Base-by-base conservation (phyloP, 2,329 filamentous ascomycete genomes). In the Aspergillus quadricinctus region DNA sequence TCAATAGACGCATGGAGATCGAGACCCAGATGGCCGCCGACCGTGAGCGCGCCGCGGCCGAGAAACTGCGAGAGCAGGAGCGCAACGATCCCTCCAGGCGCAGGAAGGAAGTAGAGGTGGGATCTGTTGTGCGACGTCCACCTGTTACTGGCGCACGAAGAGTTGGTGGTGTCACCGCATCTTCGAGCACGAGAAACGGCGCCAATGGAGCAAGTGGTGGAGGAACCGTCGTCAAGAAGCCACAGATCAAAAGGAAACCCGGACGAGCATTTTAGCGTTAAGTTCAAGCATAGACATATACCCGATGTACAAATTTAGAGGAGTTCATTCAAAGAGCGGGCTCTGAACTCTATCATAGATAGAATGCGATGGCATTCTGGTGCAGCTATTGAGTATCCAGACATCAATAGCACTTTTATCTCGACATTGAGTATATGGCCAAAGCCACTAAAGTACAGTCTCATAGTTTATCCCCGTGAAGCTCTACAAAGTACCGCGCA, bases 1-100 rank as follows among this genome's bases (percentile, higher is more conserved):
- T 96, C 72, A 97, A 96, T 70, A 82, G 86, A 52, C 92, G 89
- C 73, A 92, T 96, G 82, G 92, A 97, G 75, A 92, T 97, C 60
- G 92, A 97, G 77, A 82, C 88, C 3, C 85, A 96, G 75, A 97
- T 97, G 89, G 91, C 88, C 0, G 87, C 88, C 61, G 92, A 97
- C 70, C 90, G 91, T 72, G 83, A 84, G 56, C 76, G 80, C 14
- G 75, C 72, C n/a, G 70, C 72, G 4, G 69, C 71, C 17, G 68
- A 76, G 29, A 75, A 76, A 49, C 64, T 69, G 52, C 72, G 71
- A 40, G 74, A 77, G 57, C 60, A 67, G 49, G 73, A 75, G 50
- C 66, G 66, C 45, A 70, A 68, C 31, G 69, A 74, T 49, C 65
- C 70, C 1, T 61, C 66, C 3, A 64, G 71, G 29, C 69, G 72